These are phyloP conservation scores for Alternaria conjuncta DNA, from an alignment of 2,329 filamentous ascomycete genomes.

Conservation along the genomic window DNA sequence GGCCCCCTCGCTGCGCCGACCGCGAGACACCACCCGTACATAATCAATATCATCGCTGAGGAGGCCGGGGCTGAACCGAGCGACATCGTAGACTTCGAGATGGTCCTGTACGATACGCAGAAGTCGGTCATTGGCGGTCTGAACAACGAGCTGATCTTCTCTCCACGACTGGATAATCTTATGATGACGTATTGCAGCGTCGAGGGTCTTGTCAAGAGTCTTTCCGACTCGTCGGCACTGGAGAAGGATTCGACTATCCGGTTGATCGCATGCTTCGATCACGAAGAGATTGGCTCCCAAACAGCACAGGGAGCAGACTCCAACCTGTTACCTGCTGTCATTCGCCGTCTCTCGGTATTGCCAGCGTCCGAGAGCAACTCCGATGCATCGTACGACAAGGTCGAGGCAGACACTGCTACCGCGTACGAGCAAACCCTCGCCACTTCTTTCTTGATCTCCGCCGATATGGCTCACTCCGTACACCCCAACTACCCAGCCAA, in stretches of 20 bases:
- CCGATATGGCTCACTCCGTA: slow-evolving; percentile 96
- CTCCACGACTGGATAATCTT: slow-evolving; percentile 92
- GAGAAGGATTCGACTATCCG: slow-evolving; percentile 82
- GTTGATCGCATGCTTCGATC: slow-evolving; percentile 93
- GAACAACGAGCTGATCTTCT: slow-evolving; percentile 94
- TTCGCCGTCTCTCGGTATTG: slow-evolving; percentile 84
- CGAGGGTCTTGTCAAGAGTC: slow-evolving; percentile 81
- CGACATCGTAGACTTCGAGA: slow-evolving; percentile 89
- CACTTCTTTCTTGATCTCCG: slow-evolving; percentile 90
- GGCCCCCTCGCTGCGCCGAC: slow-evolving; percentile 72
- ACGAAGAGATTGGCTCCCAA: slow-evolving; percentile 93
- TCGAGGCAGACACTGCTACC: slow-evolving; percentile 68
- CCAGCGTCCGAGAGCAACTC: slow-evolving; percentile 65
- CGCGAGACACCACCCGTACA: slow-evolving; percentile 85
- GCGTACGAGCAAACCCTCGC: slow-evolving; percentile 93
- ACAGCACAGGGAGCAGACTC: slow-evolving; percentile 94
- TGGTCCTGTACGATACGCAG: slow-evolving; percentile 96
- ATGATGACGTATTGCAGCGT: slow-evolving; percentile 96
- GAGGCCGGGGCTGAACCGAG: slow-evolving; percentile 74
- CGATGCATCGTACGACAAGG: slow-evolving; percentile 70
- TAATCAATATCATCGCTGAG: slow-evolving; percentile 83
- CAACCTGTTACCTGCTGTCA: slow-evolving; percentile 84
- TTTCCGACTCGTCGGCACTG: slow-evolving; percentile 68
- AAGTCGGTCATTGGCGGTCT: slow-evolving; percentile 87
- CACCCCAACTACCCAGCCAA: slow-evolving; percentile 94